Conservation (phyloP, 192 early-diverging fungal genomes). For the Entomortierella parvispora region DNA sequence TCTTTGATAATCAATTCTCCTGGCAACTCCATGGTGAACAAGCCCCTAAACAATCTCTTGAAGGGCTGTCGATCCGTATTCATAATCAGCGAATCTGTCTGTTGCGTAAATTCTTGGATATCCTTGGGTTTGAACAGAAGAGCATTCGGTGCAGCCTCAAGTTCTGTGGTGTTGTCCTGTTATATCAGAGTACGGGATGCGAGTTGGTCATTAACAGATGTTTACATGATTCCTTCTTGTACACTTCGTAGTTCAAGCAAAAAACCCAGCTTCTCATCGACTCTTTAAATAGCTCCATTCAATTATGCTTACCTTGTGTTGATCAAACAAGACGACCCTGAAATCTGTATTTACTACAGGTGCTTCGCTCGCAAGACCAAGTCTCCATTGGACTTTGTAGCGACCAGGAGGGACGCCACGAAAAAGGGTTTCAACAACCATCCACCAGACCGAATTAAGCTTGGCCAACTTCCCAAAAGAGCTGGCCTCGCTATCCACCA, state of each 20-base stretch:
- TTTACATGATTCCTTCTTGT: too few relatives aligned
- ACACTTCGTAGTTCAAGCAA: too few relatives aligned
- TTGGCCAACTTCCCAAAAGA: slow-evolving; percentile 34
- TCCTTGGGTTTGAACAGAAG: slow-evolving; percentile 24
- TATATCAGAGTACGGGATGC: not conserved
- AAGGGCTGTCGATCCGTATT: slow-evolving; percentile 29
- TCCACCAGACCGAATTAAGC: slow-evolving; percentile 48
- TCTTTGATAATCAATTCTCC: slow-evolving; percentile 34
- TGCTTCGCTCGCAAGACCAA: slow-evolving; percentile 36
- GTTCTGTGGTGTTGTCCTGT: not conserved
- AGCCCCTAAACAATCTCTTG: slow-evolving; percentile 23
- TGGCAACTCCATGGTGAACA: slow-evolving; percentile 34
- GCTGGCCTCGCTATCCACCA: slow-evolving; percentile 21
- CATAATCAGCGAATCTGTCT: slow-evolving; percentile 21
- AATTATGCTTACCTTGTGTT: slow-evolving; percentile 28
- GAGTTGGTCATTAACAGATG: too few relatives aligned
- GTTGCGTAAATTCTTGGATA: slow-evolving; percentile 31
- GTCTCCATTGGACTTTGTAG: slow-evolving; percentile 49
- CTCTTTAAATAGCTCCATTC: too few relatives aligned
- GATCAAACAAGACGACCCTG: slow-evolving; percentile 27
- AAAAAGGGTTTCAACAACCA: slow-evolving; percentile 22
- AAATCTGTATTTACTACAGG: slow-evolving; percentile 46
- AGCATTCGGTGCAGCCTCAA: not conserved
- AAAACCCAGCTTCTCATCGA: too few relatives aligned
- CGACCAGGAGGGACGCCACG: slow-evolving; percentile 29